Conservation (phyloP, 192 early-diverging fungal species). For the Pilaira anomala region DNA sequence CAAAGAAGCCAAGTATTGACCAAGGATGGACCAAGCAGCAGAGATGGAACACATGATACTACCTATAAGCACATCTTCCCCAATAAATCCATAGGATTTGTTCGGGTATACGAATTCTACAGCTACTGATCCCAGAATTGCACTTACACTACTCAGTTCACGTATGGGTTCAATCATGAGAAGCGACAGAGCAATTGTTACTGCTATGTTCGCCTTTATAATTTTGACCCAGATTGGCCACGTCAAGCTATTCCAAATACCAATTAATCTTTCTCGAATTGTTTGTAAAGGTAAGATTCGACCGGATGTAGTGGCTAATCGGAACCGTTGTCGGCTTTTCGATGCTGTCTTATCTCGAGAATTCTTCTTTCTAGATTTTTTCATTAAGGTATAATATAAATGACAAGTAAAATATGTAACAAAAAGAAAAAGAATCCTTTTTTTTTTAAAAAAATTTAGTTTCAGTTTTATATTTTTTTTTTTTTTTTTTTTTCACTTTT, state of each 20-base stretch:
- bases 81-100: conserved; percentile 29
- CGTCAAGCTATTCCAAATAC: conserved; percentile 23
- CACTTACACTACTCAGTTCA: not conserved
- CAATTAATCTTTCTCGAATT: conserved; percentile 4
- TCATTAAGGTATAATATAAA: not conserved
- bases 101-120: conserved; percentile 32
- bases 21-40: conserved; percentile 23
- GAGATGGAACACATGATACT: conserved; percentile 27
- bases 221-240: conserved; percentile 28
- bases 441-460: not conserved
- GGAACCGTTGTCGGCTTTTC: conserved; percentile 12
- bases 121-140: conserved; percentile 20
- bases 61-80: conserved; percentile 30
- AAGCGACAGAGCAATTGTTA: conserved; percentile 21
- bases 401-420: not conserved
- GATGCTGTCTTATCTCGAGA: not conserved
- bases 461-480: not conserved
- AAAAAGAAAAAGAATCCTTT: not conserved
- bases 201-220: conserved; percentile 28
- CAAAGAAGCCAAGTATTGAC: conserved; percentile 23
- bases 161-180: conserved; percentile 9
- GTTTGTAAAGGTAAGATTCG: conserved; percentile 13
- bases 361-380: not conserved
- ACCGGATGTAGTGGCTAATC: conserved; percentile 17
- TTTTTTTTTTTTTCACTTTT: no score